Evolutionary conservation across 2,329 filamentous ascomycete species (phyloP), one percentile per base, ranked within the genome.

Genomic region (Septoria linicola): DNA sequence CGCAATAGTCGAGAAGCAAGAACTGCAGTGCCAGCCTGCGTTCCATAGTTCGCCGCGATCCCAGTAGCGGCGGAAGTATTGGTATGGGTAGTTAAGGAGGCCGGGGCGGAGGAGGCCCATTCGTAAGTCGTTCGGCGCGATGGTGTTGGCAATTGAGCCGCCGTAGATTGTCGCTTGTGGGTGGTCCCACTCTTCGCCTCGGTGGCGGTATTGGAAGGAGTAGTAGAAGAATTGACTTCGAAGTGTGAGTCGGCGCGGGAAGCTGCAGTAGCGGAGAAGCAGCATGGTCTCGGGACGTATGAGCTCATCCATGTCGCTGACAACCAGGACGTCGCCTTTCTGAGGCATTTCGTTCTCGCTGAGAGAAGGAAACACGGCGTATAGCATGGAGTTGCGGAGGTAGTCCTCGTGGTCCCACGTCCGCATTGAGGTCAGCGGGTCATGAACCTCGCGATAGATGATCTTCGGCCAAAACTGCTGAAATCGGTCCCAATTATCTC

Each of bases 231-330:
- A 64, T 25, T 59, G 50, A 39, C 58, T 64, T 13, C 57, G 44
- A 34, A 66, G 53, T 10, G 61, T 64, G 35, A 65, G 49, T 4
- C 63, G 55, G 5, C 46, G 42, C 6, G 63, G 63, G 35, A 63
- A 56, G 14, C 50, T 54, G 48, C 63, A 66, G 35, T 59, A 47
- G 6, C 63, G 59, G 6, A 66, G 51, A 4, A 62, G 43, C 2
- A 57, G 35, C 17, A 62, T 31, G 2, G 60, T 59, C 16, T 60
- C 60, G 17, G 63, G 63, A 37, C 59, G 62, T 1, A 80, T 79
- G 2, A 84, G 76, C 68, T 84, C 81, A 64, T 83, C 80, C n/a
- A 83, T 76, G 60, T 84, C 81, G 49, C 80, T 76, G 2, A 84
- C 78, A 48, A 84, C 65, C 23, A 84, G 71, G 21, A 81, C 78